Conservation (phyloP, 441 rosid species). For the Arabidopsis hybrid region DNA sequence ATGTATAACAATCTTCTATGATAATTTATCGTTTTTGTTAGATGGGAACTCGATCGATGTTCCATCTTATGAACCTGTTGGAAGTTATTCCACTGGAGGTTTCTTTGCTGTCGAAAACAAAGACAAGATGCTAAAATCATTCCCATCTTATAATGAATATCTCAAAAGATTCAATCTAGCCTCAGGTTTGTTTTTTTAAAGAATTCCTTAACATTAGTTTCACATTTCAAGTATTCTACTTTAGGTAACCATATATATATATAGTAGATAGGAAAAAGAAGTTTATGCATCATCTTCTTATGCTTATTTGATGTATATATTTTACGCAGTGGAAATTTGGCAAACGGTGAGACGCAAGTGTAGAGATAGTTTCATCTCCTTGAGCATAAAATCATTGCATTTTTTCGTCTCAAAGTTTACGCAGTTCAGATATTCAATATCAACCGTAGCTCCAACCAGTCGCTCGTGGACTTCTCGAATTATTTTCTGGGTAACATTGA, state of each 20-base stretch:
- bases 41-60: slow-evolving; percentile 17
- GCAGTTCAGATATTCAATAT: slow-evolving; percentile 32
- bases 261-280: background rate
- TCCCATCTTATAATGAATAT: slow-evolving; percentile 31
- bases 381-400: slow-evolving; percentile 38
- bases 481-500: slow-evolving; percentile 41
- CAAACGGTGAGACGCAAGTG: slow-evolving; percentile 9
- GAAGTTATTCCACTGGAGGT: slow-evolving; percentile 3
- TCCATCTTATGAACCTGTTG: slow-evolving; percentile 20
- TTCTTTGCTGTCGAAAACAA: slow-evolving; percentile 24
- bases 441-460: slow-evolving; percentile 7
- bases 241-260: background rate
- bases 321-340: slow-evolving; percentile 33
- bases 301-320: slow-evolving; percentile 7
- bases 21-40: slow-evolving; percentile 19
- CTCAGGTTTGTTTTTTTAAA: slow-evolving; percentile 17
- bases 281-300: background rate
- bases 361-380: slow-evolving; percentile 32
- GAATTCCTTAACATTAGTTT: background rate
- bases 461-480: slow-evolving; percentile 30
- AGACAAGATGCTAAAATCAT: slow-evolving; percentile 25
- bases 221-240: slow-evolving; percentile 3
- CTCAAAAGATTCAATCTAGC: slow-evolving; percentile 27
- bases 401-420: slow-evolving; percentile 38
- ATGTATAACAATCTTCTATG: background rate